Evolutionary conservation across 208 protist species (phyloP), one percentile per base, ranked within the genome.

Genomic region (Crithidia bombi): DNA sequence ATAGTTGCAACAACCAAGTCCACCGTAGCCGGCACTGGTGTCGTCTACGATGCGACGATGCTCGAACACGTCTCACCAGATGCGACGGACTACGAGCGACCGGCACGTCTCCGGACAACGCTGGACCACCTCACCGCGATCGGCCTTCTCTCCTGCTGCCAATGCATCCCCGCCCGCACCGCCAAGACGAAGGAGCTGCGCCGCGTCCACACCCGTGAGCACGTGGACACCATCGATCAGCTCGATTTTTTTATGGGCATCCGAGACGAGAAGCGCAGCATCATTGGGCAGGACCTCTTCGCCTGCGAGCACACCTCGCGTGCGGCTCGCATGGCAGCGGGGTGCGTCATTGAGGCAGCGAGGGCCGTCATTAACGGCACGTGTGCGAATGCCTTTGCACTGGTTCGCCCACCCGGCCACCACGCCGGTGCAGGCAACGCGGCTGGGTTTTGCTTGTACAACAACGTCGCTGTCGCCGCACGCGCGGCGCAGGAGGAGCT

Each of bases 401-500:
- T 97, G 15, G 78, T 97, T 14, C 92, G 95, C 7, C 95, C 95
- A 1, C 95, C 95, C 0, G 95, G 95, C 12, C 94, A 96, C 67
- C 92, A 97, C 73, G 83, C 89, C 11, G 67, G 68, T 28, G 32
- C 73, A 1, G 76, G 61, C n/a, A 61, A 58, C 21, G 73, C 93
- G 4, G 85, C 81, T 5, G 95, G 95, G 0, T 98, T 97, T 68
- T 98, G 95, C 79, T 85, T 97, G 30, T 96, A 92, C 67, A 97
- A 97, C 76, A 97, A 97, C 63, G 92, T 96, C 25, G 95, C 93
- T 0, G 91, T 97, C 0, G 95, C 92, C 2, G 95, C 89, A 0
- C 81, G 92, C 25, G 85, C 73, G 15, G 90, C 88, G 10, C 95
- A 97, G 77, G 63, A 78, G 50, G 70, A 81, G 35, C 38, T 90